Conservation (phyloP, 2,329 filamentous ascomycete genomes). For the Colletotrichum truncatum region DNA sequence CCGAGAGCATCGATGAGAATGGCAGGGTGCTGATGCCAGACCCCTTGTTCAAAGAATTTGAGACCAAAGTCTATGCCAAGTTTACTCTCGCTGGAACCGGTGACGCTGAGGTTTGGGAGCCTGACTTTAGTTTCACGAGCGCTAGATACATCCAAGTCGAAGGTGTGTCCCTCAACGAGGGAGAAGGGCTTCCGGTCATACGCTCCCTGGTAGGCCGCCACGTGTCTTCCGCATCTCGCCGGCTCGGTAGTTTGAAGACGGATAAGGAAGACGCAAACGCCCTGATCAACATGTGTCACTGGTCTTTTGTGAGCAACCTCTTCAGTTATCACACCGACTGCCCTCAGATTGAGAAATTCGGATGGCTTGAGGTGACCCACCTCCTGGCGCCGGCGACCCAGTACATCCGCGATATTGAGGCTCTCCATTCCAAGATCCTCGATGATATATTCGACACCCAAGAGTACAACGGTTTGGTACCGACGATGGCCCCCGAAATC, state of each 20-base stretch:
- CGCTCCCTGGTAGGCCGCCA: constrained; percentile 45
- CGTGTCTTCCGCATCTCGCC: constrained; percentile 47
- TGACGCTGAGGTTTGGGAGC: constrained; percentile 43
- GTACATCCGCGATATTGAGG: constrained; percentile 56
- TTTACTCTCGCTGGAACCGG: constrained; percentile 42
- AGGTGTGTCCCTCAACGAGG: constrained; percentile 40
- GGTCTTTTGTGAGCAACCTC: constrained; percentile 52
- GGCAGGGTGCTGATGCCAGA: constrained; percentile 49
- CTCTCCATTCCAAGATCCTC: constrained; percentile 55
- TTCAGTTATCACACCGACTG: constrained; percentile 59
- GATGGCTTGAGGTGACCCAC: constrained; percentile 57
- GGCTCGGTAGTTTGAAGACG: constrained; percentile 46
- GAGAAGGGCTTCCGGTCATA: constrained; percentile 41
- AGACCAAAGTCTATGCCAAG: constrained; percentile 47
- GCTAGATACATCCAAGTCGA: constrained; percentile 52
- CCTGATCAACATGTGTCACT: constrained; percentile 53
- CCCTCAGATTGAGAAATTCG: constrained; percentile 57
- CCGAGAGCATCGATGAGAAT: constrained; percentile 36
- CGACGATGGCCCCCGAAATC: constrained; percentile 56
- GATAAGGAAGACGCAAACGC: constrained; percentile 51
- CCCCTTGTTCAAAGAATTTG: constrained; percentile 45
- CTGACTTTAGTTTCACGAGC: constrained; percentile 52
- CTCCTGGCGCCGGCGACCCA: constrained; percentile 54
- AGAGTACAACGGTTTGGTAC: constrained; percentile 52
- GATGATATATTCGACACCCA: constrained; percentile 56